Percentiles rank a stretch among this genome's conserved stretches.
phyloP scores from a whole-genome alignment of 805 yeast genomes.

The Metschnikowia colocasiae region DNA sequence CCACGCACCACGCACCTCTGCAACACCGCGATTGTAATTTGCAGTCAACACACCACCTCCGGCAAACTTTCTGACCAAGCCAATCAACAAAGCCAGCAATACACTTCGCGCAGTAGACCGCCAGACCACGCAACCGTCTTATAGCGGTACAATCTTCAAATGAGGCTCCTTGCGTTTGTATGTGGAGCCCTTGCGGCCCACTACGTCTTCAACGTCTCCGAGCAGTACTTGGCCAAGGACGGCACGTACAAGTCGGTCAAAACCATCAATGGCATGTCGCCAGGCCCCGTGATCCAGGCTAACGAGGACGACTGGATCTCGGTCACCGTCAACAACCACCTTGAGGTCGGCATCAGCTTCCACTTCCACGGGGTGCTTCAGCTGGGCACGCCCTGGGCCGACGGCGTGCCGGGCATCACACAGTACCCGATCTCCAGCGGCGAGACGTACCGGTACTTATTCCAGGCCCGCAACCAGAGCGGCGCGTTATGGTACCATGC shows the following conservation, averaged over 20 bases:
- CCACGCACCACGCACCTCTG: background rate
- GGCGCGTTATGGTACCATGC: constrained; percentile 60
- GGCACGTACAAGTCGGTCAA: constrained; percentile 34
- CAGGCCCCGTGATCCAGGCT: constrained; percentile 46
- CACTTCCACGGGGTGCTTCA: constrained; percentile 55
- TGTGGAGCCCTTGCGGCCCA: constrained; percentile 17
- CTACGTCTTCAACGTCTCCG: constrained; percentile 11
- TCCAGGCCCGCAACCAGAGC: constrained; percentile 35
- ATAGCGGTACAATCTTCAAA: too few species aligned
- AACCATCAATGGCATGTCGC: constrained; percentile 43
- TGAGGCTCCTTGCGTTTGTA: constrained; percentile 9
- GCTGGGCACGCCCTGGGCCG: constrained; percentile 44
- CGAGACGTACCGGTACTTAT: constrained; percentile 37
- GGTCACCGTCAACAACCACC: constrained; percentile 37
- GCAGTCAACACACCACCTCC: background rate
- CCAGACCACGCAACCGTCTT: too few species aligned
- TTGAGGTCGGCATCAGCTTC: constrained; percentile 38
- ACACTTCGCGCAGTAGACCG: too few species aligned
- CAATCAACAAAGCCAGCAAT: too few species aligned
- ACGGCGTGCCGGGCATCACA: constrained; percentile 49
- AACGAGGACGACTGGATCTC: constrained; percentile 31
- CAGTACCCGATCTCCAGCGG: constrained; percentile 51
- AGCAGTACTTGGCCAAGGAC: constrained; percentile 22
- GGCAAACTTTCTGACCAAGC: background rate
- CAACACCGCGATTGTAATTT: constrained; percentile 4